A percentile compares a stretch with the other conserved stretches of the same genome.
phyloP scores from a whole-genome alignment of 768 basidiomycete genomes.

The Kwoniella europaea region DNA sequence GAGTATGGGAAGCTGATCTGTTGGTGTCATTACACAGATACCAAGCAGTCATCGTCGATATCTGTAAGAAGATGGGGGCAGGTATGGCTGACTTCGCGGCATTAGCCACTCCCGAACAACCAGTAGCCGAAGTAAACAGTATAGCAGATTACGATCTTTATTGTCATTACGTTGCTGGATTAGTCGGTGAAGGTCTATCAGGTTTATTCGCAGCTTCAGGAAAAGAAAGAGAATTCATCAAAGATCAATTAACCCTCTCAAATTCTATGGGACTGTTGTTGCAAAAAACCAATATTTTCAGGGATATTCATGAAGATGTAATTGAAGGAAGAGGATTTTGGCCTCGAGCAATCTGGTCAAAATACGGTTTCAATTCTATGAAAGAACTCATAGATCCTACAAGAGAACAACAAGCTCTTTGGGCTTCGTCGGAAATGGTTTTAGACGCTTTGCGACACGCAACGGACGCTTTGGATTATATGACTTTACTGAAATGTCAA shows the following conservation, averaged over 20 bases:
- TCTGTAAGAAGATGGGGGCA: slow-evolving; percentile 80
- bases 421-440: slow-evolving; percentile 85
- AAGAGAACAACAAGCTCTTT: slow-evolving; percentile 70
- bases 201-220: slow-evolving; percentile 83
- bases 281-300: slow-evolving; percentile 98
- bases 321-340: slow-evolving; percentile 87
- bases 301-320: slow-evolving; percentile 90
- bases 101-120: slow-evolving; percentile 69
- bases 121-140: slow-evolving; percentile 68
- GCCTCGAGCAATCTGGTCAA: slow-evolving; percentile 90
- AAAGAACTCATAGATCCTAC: slow-evolving; percentile 60
- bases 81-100: slow-evolving; percentile 98
- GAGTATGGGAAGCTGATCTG: neutral
- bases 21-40: slow-evolving; percentile 59
- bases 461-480: slow-evolving; percentile 85
- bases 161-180: slow-evolving; percentile 97
- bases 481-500: slow-evolving; percentile 83
- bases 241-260: slow-evolving; percentile 79
- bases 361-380: slow-evolving; percentile 67
- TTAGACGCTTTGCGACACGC: slow-evolving; percentile 84
- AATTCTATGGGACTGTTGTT: slow-evolving; percentile 95
- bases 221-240: slow-evolving; percentile 77
- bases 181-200: slow-evolving; percentile 94
- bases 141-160: slow-evolving; percentile 92
- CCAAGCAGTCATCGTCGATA: slow-evolving; percentile 78